Percentiles rank a stretch among this genome's conserved stretches.
phyloP scores from a whole-genome alignment of 2,329 filamentous ascomycete genomes.

The Didymella pinodella region DNA sequence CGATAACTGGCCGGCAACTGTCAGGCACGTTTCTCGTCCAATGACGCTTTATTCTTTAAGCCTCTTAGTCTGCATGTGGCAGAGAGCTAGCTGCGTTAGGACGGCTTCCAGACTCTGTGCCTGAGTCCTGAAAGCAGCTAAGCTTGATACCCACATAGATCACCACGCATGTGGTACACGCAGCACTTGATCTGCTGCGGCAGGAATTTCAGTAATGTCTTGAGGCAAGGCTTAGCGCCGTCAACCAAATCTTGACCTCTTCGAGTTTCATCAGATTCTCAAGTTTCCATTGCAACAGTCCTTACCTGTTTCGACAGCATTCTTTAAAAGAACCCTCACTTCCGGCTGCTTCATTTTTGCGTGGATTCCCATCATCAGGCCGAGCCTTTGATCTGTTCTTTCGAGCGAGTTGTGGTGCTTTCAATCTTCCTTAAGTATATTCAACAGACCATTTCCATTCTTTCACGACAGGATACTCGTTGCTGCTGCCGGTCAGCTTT shows the following conservation, averaged over 20 bases:
- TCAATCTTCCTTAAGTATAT: slow-evolving; percentile 28
- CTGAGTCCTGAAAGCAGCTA: slow-evolving; percentile 22
- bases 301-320: slow-evolving; percentile 24
- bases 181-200: slow-evolving; percentile 22
- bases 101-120: slow-evolving; percentile 17
- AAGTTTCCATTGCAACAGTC: slow-evolving; percentile 20
- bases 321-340: slow-evolving; percentile 40
- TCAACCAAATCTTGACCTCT: slow-evolving; percentile 19
- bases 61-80: slow-evolving; percentile 20
- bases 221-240: slow-evolving; percentile 24
- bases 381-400: slow-evolving; percentile 39
- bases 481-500: slow-evolving; percentile 51
- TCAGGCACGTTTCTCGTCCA: slow-evolving; percentile 27
- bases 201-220: slow-evolving; percentile 25
- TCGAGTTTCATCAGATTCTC: slow-evolving; percentile 25
- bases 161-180: slow-evolving; percentile 25
- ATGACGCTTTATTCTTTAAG: slow-evolving; percentile 25
- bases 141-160: slow-evolving; percentile 22
- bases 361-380: slow-evolving; percentile 40
- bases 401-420: slow-evolving; percentile 29
- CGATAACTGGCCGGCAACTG: slow-evolving; percentile 27
- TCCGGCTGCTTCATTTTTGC: slow-evolving; percentile 36
- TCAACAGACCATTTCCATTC: slow-evolving; percentile 33
- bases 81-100: slow-evolving; percentile 19
- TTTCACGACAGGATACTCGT: slow-evolving; percentile 32